Evolutionary conservation across 192 early-diverging fungal species (phyloP).

Genomic region (Rhizoclosmatium globosum): DNA sequence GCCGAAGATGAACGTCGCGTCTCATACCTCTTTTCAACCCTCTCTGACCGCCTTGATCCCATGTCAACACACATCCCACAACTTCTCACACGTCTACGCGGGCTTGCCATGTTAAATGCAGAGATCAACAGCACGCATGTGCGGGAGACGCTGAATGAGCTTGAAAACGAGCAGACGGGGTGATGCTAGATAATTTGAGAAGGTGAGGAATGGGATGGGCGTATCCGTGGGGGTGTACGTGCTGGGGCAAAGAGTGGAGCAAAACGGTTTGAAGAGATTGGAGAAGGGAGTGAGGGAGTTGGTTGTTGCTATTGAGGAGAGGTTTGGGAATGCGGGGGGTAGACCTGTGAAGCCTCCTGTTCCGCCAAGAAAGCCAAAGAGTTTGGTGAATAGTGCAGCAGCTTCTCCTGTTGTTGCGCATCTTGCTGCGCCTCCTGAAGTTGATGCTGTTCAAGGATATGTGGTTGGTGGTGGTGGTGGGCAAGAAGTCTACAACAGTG

Average conservation of each 20-base stretch:
- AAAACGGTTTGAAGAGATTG: constrained; percentile 16
- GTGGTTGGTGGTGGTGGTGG: no score
- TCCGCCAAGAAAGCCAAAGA: no score
- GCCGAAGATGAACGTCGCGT: constrained; percentile 27
- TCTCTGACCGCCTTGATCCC: constrained; percentile 20
- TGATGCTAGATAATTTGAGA: constrained; percentile 6
- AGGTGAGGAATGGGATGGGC: constrained; percentile 13
- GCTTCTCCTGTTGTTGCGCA: no score
- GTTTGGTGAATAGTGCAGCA: no score
- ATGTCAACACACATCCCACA: constrained; percentile 23
- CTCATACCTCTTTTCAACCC: constrained; percentile 8
- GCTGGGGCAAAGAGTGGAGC: constrained; percentile 5
- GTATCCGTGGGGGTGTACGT: constrained; percentile 12
- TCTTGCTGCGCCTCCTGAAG: no score
- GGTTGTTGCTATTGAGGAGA: constrained; percentile 5
- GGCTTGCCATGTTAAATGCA: constrained; percentile 13
- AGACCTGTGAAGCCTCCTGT: no score
- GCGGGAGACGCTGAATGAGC: constrained; percentile 20
- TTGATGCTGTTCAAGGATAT: no score
- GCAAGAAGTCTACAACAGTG: no score
- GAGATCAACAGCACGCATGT: constrained; percentile 16
- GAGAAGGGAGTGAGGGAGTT: constrained; percentile 21
- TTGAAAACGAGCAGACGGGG: constrained; percentile 17
- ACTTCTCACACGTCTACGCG: constrained; percentile 10
- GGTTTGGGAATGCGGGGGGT: constrained; percentile 2